Evolutionary conservation across 164 flowering plant genomes (phyloP), one percentile per base, ranked within the genome.

Genomic region (Dillenia suffruticosa): DNA sequence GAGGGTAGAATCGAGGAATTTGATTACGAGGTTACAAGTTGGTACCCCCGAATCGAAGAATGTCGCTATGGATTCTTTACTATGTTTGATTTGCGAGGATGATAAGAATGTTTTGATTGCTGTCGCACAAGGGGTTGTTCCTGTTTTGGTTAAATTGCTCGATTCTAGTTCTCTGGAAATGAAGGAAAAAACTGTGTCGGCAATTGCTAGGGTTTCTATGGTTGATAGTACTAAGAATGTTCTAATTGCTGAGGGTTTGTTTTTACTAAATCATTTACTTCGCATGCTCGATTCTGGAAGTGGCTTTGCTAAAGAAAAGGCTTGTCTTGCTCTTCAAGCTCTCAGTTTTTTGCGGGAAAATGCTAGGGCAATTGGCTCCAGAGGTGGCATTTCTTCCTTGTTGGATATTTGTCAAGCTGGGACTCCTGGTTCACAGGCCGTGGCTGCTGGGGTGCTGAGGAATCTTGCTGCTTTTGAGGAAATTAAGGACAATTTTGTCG

Each of bases 51-150:
- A 83, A 51, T 82, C 96, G 57, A 87, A 79, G 75, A 76, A 47
- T 68, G 56, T 78, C 12, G 89, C 90, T 9, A 76, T 94, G 71
- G 97, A 89, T 61, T 79, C 83, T 16, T 54, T 94, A 32, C 58
- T 87, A 1, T 68, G 64, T 9, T 54, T 93, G 24, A 69, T 93
- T 5, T 68, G 71, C 0, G 90, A 82, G 57, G 95, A 90, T 50
- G 98, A 90, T 22, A 93, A 93, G 82, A 84, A 89, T 61, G 91
- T 93, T 7, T 48, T 83, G 70, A 87, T 89, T 6, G 86, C 96
- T 9, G 96, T 90, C 8, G 92, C 89, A 0, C 96, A 90, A 58
- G 98, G 97, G 1, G 74, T 76, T 9, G 90, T 93, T n/a, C 90
- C 92, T 0, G 90, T 87, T 12, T 76, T 91, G 0, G 90, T 81